A percentile compares a stretch with the other conserved stretches of the same genome.
Evolutionary conservation across 768 basidiomycete species (phyloP).

Genomic region (Lentinula lateritia): DNA sequence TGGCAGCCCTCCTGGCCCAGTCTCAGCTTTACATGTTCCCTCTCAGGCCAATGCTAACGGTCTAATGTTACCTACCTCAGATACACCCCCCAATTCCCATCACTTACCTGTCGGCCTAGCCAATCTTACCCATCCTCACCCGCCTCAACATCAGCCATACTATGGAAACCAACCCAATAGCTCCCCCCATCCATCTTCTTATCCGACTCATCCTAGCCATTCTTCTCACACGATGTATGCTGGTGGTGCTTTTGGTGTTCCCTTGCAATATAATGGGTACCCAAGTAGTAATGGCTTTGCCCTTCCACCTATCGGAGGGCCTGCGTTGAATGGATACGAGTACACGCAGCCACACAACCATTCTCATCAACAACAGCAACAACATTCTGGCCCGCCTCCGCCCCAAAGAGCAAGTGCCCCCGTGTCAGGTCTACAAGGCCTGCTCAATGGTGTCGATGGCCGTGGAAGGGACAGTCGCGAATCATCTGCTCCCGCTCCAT

Average conservation of each 20-base stretch:
- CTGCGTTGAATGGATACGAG: neutral
- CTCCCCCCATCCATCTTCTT: neutral
- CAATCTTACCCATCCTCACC: neutral
- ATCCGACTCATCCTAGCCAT: neutral
- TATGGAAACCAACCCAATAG: neutral
- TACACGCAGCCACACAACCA: neutral
- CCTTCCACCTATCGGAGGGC: neutral
- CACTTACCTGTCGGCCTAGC: neutral
- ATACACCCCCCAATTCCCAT: neutral
- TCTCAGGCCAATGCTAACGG: neutral
- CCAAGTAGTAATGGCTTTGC: neutral
- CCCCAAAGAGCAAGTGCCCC: neutral
- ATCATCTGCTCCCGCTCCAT: neutral
- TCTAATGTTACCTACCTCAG: neutral
- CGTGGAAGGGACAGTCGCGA: slow-evolving; percentile 1
- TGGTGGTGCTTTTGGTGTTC: neutral
- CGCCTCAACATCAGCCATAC: slow-evolving; percentile 2
- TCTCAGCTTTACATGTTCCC: neutral
- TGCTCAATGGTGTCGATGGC: slow-evolving; percentile 4
- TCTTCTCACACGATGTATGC: neutral
- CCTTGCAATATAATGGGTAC: neutral
- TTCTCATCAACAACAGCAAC: neutral
- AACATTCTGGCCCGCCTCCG: neutral
- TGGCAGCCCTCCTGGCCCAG: neutral
- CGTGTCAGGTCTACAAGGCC: neutral